These are phyloP conservation scores for Kazachstania taianensis DNA, from an alignment of 805 yeast species.

Conservation along the genomic window DNA sequence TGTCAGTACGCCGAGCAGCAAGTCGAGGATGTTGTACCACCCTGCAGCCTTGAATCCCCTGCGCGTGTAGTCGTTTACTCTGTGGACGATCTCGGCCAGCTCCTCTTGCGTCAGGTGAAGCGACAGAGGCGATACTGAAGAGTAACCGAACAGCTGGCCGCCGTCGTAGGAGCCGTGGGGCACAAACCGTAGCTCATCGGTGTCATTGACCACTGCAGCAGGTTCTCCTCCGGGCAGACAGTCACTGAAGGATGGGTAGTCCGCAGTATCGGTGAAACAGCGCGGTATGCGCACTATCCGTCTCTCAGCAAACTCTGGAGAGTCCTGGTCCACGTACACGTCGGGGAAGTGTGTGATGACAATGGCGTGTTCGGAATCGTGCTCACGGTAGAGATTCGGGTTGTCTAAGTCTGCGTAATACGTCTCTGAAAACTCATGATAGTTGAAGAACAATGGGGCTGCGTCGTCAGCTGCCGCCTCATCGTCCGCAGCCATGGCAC, in stretches of 20 bases:
- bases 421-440: slow-evolving; percentile 46
- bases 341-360: slow-evolving; percentile 63
- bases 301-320: slow-evolving; percentile 30
- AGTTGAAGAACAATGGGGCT: slow-evolving; percentile 45
- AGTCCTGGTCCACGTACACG: slow-evolving; percentile 31
- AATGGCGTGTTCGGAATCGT: slow-evolving; percentile 29
- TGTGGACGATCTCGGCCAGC: slow-evolving; percentile 33
- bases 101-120: slow-evolving; percentile 31
- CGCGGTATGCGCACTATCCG: slow-evolving; percentile 62
- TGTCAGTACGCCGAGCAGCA: slow-evolving; percentile 30
- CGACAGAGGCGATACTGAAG: slow-evolving; percentile 44
- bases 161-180: slow-evolving; percentile 33
- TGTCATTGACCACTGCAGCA: slow-evolving; percentile 39
- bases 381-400: slow-evolving; percentile 12
- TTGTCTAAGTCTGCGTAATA: slow-evolving; percentile 21
- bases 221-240: slow-evolving; percentile 52
- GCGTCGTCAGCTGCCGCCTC: slow-evolving; percentile 1
- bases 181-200: slow-evolving; percentile 18
- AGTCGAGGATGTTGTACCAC: slow-evolving; percentile 34
- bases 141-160: slow-evolving; percentile 39
- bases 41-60: slow-evolving; percentile 34
- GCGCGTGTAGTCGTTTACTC: slow-evolving; percentile 35
- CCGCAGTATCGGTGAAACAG: slow-evolving; percentile 29
- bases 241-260: slow-evolving; percentile 46
- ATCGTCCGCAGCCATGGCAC: too few relatives aligned